A percentile compares a stretch with the other conserved stretches of the same genome.
Conservation (phyloP, 1,284 basidiomycete genomes). For the Sporisorium iseilematis-ciliati region DNA sequence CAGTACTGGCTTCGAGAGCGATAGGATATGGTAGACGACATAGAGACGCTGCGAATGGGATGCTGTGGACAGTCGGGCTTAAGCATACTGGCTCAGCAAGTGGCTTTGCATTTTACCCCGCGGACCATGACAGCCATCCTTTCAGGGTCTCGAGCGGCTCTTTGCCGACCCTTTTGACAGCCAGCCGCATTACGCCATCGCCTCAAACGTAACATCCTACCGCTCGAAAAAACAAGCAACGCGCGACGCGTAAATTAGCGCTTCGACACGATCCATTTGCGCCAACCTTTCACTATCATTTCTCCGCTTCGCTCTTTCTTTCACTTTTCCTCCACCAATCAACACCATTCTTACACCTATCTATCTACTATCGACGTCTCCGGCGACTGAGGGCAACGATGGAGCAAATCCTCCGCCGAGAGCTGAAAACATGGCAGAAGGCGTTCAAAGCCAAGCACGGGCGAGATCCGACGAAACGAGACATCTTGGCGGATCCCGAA, state of each 20-base stretch:
- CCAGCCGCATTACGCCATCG: neutral
- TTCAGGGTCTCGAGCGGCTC: conserved; percentile 7
- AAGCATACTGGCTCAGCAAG: too few species aligned
- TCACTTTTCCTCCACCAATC: neutral
- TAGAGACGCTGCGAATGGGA: neutral
- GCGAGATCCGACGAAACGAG: conserved; percentile 58
- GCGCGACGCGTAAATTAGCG: conserved; percentile 12
- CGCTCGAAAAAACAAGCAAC: conserved; percentile 1
- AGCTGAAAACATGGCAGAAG: conserved; percentile 55
- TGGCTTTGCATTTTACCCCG: neutral
- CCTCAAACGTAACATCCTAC: neutral
- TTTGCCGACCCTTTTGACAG: neutral
- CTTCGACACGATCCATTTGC: neutral
- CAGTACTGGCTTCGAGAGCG: neutral
- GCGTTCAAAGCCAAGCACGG: conserved; percentile 50
- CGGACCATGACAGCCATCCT: neutral
- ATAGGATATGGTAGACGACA: neutral
- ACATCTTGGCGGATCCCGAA: conserved; percentile 53
- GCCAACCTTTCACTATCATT: too few species aligned
- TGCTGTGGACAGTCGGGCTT: neutral
- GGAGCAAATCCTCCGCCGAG: conserved; percentile 48
- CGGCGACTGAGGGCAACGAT: conserved; percentile 14
- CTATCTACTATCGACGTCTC: too few species aligned
- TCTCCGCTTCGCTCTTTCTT: neutral
- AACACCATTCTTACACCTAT: conserved; percentile 1